Evolutionary conservation across 768 basidiomycete genomes (phyloP).

Genomic region (Trichaptum fuscoviolaceum): DNA sequence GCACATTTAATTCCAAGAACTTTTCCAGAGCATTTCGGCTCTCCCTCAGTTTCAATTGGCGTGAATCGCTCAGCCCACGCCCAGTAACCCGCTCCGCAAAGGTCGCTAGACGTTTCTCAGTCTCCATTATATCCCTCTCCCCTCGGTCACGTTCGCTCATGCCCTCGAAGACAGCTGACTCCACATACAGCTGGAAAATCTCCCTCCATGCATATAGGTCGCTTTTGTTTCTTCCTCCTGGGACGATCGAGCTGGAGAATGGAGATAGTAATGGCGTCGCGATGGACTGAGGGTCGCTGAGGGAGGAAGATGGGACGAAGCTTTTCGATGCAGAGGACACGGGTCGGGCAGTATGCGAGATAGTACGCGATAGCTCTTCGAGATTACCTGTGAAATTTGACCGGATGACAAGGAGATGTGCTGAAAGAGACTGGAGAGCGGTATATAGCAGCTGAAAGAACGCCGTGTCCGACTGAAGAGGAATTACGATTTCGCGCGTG

Average conservation of each 20-base stretch:
- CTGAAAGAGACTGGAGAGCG: constrained; percentile 49
- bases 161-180: constrained; percentile 81
- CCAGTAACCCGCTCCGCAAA: constrained; percentile 58
- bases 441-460: constrained; percentile 75
- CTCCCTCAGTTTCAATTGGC: constrained; percentile 51
- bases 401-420: constrained; percentile 41
- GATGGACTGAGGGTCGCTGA: neutral
- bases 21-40: constrained; percentile 56
- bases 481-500: constrained; percentile 59
- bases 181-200: constrained; percentile 83
- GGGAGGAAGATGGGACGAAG: constrained; percentile 22
- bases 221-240: constrained; percentile 17
- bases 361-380: constrained; percentile 39
- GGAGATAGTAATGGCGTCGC: constrained; percentile 12
- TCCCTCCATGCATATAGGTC: constrained; percentile 89
- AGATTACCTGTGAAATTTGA: constrained; percentile 41
- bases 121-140: constrained; percentile 63
- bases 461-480: constrained; percentile 70
- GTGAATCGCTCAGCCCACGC: constrained; percentile 48
- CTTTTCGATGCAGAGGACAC: constrained; percentile 27
- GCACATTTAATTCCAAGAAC: constrained; percentile 73
- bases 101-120: constrained; percentile 55
- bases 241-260: constrained; percentile 20
- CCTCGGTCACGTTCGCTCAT: constrained; percentile 58
- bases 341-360: constrained; percentile 28